Percentiles rank a stretch among this genome's conserved stretches.
phyloP scores from a whole-genome alignment of 2,329 filamentous ascomycete genomes.

The Geosmithia flava region DNA sequence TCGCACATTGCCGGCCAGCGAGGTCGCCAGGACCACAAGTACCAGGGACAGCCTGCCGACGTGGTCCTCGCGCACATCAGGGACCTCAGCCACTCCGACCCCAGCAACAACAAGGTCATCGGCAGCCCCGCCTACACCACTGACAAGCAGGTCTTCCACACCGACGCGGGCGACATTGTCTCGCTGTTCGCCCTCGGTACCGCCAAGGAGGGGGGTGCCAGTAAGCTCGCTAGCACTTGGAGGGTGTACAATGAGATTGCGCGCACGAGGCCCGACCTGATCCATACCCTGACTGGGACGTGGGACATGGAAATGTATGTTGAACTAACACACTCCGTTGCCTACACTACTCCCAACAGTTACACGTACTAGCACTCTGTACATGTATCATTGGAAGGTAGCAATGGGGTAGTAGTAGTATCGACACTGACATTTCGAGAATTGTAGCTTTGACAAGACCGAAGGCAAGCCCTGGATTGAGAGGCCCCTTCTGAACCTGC shows the following conservation, averaged over 20 bases:
- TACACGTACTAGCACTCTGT: constrained; percentile 5
- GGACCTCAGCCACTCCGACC: constrained; percentile 30
- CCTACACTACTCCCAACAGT: too few relatives aligned
- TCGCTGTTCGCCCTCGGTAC: constrained; percentile 43
- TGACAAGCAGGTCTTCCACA: constrained; percentile 53
- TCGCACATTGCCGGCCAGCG: constrained; percentile 42
- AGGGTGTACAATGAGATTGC: constrained; percentile 52
- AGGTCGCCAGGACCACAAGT: constrained; percentile 36
- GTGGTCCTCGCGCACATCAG: constrained; percentile 50
- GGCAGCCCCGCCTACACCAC: constrained; percentile 46
- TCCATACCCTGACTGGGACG: constrained; percentile 38
- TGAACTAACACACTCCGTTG: too few relatives aligned
- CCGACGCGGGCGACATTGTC: constrained; percentile 46
- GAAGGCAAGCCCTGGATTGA: constrained; percentile 34
- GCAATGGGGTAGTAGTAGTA: too few relatives aligned
- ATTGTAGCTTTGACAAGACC: not conserved
- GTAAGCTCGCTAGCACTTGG: constrained; percentile 44
- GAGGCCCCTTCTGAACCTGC: constrained; percentile 44
- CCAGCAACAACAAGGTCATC: constrained; percentile 23
- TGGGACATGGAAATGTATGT: constrained; percentile 25
- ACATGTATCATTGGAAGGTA: too few relatives aligned
- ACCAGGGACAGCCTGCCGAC: constrained; percentile 31
- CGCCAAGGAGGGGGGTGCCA: constrained; percentile 39
- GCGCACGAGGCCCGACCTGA: constrained; percentile 42
- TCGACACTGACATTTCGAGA: not conserved